A percentile compares a stretch with the other conserved stretches of the same genome.
These are phyloP conservation scores for Escallonia rubra DNA, from an alignment of 129 eudicot genomes.

Conservation along the genomic window DNA sequence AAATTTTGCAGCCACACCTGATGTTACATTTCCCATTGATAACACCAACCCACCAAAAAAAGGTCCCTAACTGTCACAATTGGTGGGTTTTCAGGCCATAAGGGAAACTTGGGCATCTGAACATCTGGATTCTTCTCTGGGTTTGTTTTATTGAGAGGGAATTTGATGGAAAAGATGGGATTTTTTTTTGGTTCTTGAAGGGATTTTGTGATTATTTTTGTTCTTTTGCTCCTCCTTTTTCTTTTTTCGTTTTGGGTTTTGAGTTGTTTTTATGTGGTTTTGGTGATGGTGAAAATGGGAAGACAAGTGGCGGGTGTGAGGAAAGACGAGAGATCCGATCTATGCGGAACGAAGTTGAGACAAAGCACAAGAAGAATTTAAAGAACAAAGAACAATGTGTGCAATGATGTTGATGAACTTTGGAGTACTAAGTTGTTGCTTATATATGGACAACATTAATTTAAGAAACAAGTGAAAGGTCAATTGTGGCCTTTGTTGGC, in stretches of 20 bases:
- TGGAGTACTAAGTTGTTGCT: too few species aligned
- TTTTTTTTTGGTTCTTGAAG: not conserved
- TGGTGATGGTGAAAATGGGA: not conserved
- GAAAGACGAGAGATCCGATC: conserved; percentile 39
- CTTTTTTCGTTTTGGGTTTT: not conserved
- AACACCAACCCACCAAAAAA: conserved; percentile 29
- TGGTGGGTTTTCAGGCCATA: conserved; percentile 6
- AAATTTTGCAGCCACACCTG: conserved; percentile 86
- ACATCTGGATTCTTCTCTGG: not conserved
- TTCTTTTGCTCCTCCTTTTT: too few species aligned
- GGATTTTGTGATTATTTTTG: too few species aligned
- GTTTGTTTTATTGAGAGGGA: conserved; percentile 1
- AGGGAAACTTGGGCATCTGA: not conserved
- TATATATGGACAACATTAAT: too few species aligned
- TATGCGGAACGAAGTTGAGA: conserved; percentile 28
- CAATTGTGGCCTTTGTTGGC: too few species aligned
- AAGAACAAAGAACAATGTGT: conserved; percentile 3
- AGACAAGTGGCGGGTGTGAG: not conserved
- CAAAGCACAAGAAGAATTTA: conserved; percentile 14
- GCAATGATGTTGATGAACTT: too few species aligned
- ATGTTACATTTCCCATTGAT: conserved; percentile 92
- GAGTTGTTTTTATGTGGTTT: conserved; percentile 5
- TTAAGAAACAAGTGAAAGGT: too few species aligned
- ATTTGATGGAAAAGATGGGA: not conserved
- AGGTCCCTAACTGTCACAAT: not conserved